These are phyloP conservation scores for Metschnikowia hibisci DNA, from an alignment of 805 yeast species.

Conservation along the genomic window DNA sequence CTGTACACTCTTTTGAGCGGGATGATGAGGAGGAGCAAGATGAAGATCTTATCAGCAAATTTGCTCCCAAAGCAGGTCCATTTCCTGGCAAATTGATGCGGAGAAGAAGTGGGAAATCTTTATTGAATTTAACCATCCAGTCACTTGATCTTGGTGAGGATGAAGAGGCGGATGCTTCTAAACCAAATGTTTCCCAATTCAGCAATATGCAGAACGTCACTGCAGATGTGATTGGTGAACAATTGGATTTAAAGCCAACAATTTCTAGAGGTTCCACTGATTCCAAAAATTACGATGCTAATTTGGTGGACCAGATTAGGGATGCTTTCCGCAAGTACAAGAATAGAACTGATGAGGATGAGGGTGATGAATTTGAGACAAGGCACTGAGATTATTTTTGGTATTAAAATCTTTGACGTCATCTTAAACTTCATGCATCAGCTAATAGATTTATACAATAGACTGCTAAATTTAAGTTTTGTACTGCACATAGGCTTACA, in stretches of 20 bases:
- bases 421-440: neutral
- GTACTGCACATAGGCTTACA: too few species aligned
- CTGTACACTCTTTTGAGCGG: constrained; percentile 22
- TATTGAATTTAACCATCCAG: constrained; percentile 63
- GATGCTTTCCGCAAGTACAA: constrained; percentile 35
- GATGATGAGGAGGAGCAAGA: constrained; percentile 22
- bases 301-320: constrained; percentile 33
- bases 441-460: too few species aligned
- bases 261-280: constrained; percentile 27
- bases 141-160: constrained; percentile 65
- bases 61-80: constrained; percentile 44
- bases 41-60: constrained; percentile 35
- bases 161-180: constrained; percentile 32
- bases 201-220: constrained; percentile 19
- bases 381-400: constrained; percentile 13
- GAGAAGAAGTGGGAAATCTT: constrained; percentile 71
- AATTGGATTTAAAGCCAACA: constrained; percentile 18
- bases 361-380: constrained; percentile 51
- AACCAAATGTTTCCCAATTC: constrained; percentile 18
- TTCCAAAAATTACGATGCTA: constrained; percentile 27
- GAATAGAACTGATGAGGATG: constrained; percentile 24
- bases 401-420: too few species aligned
- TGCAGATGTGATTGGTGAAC: constrained; percentile 15
- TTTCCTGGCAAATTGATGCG: constrained; percentile 53
- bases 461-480: too few species aligned